A percentile compares a stretch with the other conserved stretches of the same genome.
These are phyloP conservation scores for Poterioochromonas sp. DNA, from an alignment of 352 stramenopile genomes.

Conservation along the genomic window DNA sequence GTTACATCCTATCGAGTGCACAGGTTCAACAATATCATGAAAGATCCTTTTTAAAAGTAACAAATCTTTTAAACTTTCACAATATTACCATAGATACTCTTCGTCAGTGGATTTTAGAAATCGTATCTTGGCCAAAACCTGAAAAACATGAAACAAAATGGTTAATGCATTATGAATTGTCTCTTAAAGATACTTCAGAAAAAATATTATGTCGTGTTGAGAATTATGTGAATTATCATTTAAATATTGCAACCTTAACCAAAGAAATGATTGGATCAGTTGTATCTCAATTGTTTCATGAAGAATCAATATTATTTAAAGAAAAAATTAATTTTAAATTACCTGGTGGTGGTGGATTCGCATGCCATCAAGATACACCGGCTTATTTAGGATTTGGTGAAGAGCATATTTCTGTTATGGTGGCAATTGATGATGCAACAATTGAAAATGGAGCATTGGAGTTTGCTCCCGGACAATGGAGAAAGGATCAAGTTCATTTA, in stretches of 20 bases:
- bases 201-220: neutral
- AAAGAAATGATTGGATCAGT: neutral
- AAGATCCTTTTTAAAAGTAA: neutral
- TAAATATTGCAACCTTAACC: neutral
- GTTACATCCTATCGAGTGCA: neutral
- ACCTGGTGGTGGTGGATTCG: neutral
- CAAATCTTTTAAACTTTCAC: neutral
- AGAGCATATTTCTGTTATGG: neutral
- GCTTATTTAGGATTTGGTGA: neutral
- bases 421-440: neutral
- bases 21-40: neutral
- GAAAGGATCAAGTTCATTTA: neutral
- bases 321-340: constrained; percentile 17
- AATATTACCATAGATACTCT: neutral
- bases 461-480: neutral
- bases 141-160: neutral
- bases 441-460: neutral
- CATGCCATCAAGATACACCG: neutral
- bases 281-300: neutral
- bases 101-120: neutral
- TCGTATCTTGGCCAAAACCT: neutral
- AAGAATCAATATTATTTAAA: constrained; percentile 3
- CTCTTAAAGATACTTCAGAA: neutral
- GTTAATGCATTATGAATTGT: neutral
- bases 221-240: constrained; percentile 17